Evolutionary conservation across 352 stramenopile genomes (phyloP).

Genomic region (Phytophthora megakarya): DNA sequence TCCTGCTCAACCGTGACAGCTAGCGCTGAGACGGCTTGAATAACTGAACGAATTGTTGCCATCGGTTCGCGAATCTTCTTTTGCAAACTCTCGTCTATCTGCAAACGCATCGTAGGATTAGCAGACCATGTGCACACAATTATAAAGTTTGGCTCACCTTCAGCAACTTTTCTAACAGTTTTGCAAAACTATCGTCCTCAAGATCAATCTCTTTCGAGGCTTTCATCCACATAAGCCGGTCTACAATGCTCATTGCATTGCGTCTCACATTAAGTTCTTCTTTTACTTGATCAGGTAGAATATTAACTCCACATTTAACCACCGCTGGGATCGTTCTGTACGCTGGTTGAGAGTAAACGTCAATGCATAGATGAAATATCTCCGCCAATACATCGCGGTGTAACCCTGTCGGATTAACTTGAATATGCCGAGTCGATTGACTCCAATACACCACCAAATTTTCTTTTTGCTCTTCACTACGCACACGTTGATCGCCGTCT

Average conservation of each 20-base stretch:
- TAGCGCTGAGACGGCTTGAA: slow-evolving; percentile 31
- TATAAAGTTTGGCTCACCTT: slow-evolving; percentile 19
- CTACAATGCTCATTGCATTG: slow-evolving; percentile 26
- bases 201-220: slow-evolving; percentile 38
- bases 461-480: slow-evolving; percentile 28
- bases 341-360: slow-evolving; percentile 27
- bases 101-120: neutral
- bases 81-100: slow-evolving; percentile 34
- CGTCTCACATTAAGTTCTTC: slow-evolving; percentile 25
- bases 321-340: slow-evolving; percentile 15
- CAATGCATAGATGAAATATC: slow-evolving; percentile 44
- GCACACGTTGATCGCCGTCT: slow-evolving; percentile 27
- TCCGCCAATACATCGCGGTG: slow-evolving; percentile 46
- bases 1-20: slow-evolving; percentile 23
- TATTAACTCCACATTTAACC: slow-evolving; percentile 25
- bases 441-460: slow-evolving; percentile 27
- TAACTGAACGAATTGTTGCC: slow-evolving; percentile 27
- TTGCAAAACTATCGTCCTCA: slow-evolving; percentile 22
- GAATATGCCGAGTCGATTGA: slow-evolving; percentile 33
- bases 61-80: slow-evolving; percentile 36
- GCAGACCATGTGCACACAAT: neutral
- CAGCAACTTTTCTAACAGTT: slow-evolving; percentile 22
- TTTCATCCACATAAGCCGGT: slow-evolving; percentile 44
- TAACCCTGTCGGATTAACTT: slow-evolving; percentile 36
- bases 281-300: slow-evolving; percentile 30